Base-by-base conservation (phyloP, 2,329 filamentous ascomycete species). In the Fusarium tanahbumbuense region DNA sequence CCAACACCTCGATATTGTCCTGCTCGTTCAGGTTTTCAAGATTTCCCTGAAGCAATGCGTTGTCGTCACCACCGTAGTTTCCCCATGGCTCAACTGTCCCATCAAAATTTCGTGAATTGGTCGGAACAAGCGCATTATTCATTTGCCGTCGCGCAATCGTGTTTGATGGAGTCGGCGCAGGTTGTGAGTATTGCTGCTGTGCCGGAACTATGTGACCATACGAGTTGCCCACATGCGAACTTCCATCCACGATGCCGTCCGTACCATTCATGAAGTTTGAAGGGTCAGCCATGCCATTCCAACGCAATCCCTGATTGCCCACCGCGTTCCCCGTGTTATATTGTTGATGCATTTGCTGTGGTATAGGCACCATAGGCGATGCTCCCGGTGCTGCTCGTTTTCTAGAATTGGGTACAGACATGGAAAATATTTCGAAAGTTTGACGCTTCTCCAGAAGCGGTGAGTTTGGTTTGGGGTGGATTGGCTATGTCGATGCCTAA, bases 1-100 rank as follows among this genome's bases (percentile, higher is more conserved):
- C 93, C 65, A 98, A 82, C 57, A 92, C 85, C 67, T 94, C 92
- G 64, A 97, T 86, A 71, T 90, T 93, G 71, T 97, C 91, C 75
- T 89, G 84, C 77, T 90, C 88, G 18, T 69, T 70, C 27, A 72
- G 23, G 44, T 73, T 74, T 49, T 81, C 81, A 46, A 78, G 46
- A 44, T 77, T 77, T 54, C 80, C 81, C 20, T 79, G 76, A 28
- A 85, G 73, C 15, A 85, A 71, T 28, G 76, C 72, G 41, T 73
- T 73, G 16, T 81, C 79, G 27, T 86, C 84, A 10, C 84, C 81
- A n/a, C 74, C 76, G 65, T 84, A 85, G 20, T 75, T 75, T 18
- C 75, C 67, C 82, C 83, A 84, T 2, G 76, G 64, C 34, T 86
- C 84, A 56, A 80, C 70, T 8, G 75, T 72, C 32, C 78, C 72